These are phyloP conservation scores for Alternaria sp. DNA, from an alignment of 2,329 filamentous ascomycete genomes.

Conservation along the genomic window DNA sequence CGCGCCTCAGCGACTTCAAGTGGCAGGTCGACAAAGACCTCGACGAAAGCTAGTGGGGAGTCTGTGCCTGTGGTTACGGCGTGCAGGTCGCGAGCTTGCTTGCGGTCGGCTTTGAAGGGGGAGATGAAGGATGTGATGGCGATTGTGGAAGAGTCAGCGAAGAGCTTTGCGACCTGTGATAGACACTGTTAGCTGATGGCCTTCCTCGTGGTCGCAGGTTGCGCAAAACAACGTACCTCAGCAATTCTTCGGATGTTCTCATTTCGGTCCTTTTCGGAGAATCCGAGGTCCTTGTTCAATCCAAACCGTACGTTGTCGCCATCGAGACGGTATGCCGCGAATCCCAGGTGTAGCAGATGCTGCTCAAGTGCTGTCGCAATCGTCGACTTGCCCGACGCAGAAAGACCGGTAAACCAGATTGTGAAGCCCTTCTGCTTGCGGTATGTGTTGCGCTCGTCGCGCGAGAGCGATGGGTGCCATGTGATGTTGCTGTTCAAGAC, in stretches of 20 bases:
- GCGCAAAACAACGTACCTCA: constrained; percentile 62
- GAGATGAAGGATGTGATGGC: constrained; percentile 97
- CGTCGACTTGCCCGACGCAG: constrained; percentile 95
- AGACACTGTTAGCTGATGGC: neutral
- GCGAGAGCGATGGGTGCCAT: constrained; percentile 84
- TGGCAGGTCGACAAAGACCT: constrained; percentile 92
- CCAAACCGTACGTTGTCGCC: constrained; percentile 99
- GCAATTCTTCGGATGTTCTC: constrained; percentile 98
- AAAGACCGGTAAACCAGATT: constrained; percentile 97
- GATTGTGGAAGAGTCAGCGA: constrained; percentile 87
- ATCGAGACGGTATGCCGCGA: constrained; percentile 90
- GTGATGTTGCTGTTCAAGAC: constrained; percentile 76
- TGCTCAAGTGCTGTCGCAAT: constrained; percentile 97
- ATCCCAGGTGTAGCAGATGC: constrained; percentile 85
- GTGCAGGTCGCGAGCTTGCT: constrained; percentile 83
- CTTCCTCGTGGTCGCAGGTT: neutral
- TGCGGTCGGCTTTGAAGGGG: constrained; percentile 86
- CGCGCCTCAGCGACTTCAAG: constrained; percentile 92
- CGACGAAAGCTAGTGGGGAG: constrained; percentile 81
- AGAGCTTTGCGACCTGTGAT: constrained; percentile 84
- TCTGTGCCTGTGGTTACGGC: constrained; percentile 64
- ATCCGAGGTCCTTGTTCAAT: constrained; percentile 96
- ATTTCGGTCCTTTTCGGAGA: constrained; percentile 89
- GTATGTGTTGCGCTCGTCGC: constrained; percentile 74
- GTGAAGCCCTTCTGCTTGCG: constrained; percentile 91